These are phyloP conservation scores for Suillus sp. DNA, from an alignment of 768 basidiomycete genomes.

Conservation along the genomic window DNA sequence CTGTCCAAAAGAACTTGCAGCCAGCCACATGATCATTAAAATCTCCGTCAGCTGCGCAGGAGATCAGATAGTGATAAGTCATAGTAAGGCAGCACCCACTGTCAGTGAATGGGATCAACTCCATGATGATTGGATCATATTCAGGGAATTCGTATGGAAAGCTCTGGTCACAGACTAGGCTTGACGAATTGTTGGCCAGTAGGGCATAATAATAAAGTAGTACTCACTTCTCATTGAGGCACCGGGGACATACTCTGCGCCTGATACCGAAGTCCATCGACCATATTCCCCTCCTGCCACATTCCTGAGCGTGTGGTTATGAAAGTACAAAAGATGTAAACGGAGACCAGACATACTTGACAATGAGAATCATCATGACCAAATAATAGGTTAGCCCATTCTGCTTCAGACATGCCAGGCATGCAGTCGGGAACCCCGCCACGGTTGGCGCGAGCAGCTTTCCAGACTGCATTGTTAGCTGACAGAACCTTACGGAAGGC, in stretches of 20 bases:
- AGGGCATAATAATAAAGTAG: background rate
- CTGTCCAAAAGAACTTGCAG: constrained; percentile 37
- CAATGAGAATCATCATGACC: constrained; percentile 15
- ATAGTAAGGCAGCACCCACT: constrained; percentile 21
- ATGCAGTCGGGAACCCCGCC: constrained; percentile 25
- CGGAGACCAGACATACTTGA: constrained; percentile 16
- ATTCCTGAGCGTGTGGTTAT: constrained; percentile 14
- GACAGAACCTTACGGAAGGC: constrained; percentile 29
- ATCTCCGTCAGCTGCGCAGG: constrained; percentile 31
- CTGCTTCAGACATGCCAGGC: constrained; percentile 26
- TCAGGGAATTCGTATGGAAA: constrained; percentile 28
- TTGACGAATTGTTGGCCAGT: constrained; percentile 26
- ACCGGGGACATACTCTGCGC: constrained; percentile 18
- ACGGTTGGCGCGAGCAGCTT: constrained; percentile 8
- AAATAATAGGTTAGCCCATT: constrained; percentile 32
- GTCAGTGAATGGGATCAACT: constrained; percentile 36
- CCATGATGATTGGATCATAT: constrained; percentile 27
- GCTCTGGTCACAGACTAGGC: background rate
- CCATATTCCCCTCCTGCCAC: constrained; percentile 17
- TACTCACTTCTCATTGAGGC: constrained; percentile 20
- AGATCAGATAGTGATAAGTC: background rate
- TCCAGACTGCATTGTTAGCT: constrained; percentile 30
- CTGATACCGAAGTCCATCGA: constrained; percentile 21
- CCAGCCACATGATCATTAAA: constrained; percentile 14
- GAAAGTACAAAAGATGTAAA: background rate